These are phyloP conservation scores for Populus tomentosa DNA, from an alignment of 441 rosid genomes.

Conservation along the genomic window DNA sequence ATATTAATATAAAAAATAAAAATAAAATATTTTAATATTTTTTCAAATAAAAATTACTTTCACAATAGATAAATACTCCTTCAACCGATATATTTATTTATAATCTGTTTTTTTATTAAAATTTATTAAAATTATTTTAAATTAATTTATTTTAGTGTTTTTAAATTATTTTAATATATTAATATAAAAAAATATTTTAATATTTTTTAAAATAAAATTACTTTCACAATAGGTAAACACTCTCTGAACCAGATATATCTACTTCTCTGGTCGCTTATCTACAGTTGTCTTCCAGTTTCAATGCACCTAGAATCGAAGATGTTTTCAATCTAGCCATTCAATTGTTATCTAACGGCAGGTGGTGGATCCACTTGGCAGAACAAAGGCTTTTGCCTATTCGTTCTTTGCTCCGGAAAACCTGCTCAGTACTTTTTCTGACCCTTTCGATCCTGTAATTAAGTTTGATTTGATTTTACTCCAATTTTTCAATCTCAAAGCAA, in stretches of 20 bases:
- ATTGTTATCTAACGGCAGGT: slow-evolving; percentile 8
- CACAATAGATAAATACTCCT: no score
- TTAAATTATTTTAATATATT: no score
- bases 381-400: slow-evolving; percentile 26
- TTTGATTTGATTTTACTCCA: slow-evolving; percentile 9
- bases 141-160: no score
- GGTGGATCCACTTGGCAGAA: slow-evolving; percentile 32
- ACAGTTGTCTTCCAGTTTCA: slow-evolving; percentile 71
- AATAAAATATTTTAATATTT: no score
- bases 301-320: slow-evolving; percentile 34
- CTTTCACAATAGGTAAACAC: background rate
- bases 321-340: slow-evolving; percentile 22
- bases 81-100: no score
- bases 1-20: no score
- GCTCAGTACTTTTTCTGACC: slow-evolving; percentile 35
- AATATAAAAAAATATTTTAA: no score
- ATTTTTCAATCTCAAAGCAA: background rate
- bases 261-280: slow-evolving; percentile 50
- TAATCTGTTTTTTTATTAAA: no score
- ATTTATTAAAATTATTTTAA: no score
- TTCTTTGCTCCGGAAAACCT: slow-evolving; percentile 31
- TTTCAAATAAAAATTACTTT: no score
- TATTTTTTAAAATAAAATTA: no score
- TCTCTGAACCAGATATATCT: background rate
- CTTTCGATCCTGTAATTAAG: slow-evolving; percentile 20